Conservation (phyloP, 2,329 filamentous ascomycete species). For the Sporothrix pseudoabietina region DNA sequence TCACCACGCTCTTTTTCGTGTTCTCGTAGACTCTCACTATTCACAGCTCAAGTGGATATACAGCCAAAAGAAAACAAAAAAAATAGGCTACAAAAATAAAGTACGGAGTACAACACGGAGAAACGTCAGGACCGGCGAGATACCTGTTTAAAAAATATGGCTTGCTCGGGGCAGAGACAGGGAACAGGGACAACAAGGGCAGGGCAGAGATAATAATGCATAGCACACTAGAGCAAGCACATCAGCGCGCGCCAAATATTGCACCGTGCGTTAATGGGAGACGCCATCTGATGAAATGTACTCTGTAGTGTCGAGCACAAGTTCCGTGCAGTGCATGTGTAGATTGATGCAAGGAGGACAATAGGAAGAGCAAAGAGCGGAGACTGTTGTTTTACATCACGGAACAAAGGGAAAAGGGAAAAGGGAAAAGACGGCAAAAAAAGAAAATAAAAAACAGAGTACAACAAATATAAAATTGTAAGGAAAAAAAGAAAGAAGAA, state of each 20-base stretch:
- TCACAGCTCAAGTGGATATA: not conserved
- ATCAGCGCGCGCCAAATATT: not conserved
- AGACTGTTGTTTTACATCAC: not conserved
- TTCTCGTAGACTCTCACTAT: not conserved
- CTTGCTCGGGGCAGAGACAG: not conserved
- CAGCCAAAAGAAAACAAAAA: not conserved
- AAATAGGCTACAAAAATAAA: not conserved
- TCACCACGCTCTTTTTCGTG: not conserved
- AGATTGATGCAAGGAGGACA: conserved; percentile 1
- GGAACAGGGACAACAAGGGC: not conserved
- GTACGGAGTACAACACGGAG: not conserved
- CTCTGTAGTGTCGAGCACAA: not conserved
- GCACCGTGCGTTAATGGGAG: not conserved
- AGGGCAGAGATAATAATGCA: too few species aligned
- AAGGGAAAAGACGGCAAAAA: not conserved
- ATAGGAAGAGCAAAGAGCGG: not conserved
- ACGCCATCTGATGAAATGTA: not conserved
- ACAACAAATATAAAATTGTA: not conserved
- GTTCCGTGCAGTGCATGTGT: not conserved
- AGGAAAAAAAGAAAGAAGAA: not conserved
- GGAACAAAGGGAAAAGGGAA: not conserved
- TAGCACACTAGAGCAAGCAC: not conserved
- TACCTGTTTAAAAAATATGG: not conserved
- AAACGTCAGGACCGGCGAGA: not conserved
- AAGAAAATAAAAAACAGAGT: not conserved